Base-by-base conservation (phyloP, 176 grass and related monocot species). In the Luzula sylvatica region DNA sequence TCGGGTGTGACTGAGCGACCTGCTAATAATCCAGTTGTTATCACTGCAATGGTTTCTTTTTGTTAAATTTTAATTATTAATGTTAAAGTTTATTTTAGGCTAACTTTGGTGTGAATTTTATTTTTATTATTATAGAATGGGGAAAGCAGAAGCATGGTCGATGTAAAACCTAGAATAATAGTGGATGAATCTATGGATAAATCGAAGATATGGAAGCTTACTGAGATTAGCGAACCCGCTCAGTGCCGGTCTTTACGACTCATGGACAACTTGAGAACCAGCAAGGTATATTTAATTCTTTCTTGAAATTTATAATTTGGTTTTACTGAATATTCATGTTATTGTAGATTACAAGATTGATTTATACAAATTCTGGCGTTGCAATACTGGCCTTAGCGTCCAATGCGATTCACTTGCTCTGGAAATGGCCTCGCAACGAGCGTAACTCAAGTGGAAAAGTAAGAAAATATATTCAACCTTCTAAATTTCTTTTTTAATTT, bases 381-480 rank as follows among this genome's bases (percentile, higher is more conserved):
- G 75, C 79, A 45, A 83, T 95, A 43, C 72, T 95, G 51, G 88
- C 88, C 43, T 75, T 95, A 69, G 73, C 79, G 42, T 80, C 83
- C 54, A 95, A 76, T 43, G 83, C 79, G n/a, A 61, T 87, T 65
- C 88, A 87, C 67, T 65, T 83, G 38, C 83, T 95, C 3, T 87
- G 88, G 88, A 87, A 95, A 69, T 95, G 88, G 88, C 52, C 88
- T 41, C 76, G 88, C 16, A 75, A 72, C 83, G 83, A 81, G 15
- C 69, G 75, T 1, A 75, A 94, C 76, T 61, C 79, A 48, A 70
- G 51, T 38, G 83, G 83, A 74, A 87, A 95, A 79, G 88, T 95
- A 29, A 74, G 58, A 42, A 26, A 9, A 23, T 23, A 22, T 56
- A 23, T 52, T 60, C 20, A 12, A 69, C 41, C 45, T 25, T 42